These are phyloP conservation scores for Penicillium rolfsii DNA, from an alignment of 2,329 filamentous ascomycete genomes.

Conservation along the genomic window DNA sequence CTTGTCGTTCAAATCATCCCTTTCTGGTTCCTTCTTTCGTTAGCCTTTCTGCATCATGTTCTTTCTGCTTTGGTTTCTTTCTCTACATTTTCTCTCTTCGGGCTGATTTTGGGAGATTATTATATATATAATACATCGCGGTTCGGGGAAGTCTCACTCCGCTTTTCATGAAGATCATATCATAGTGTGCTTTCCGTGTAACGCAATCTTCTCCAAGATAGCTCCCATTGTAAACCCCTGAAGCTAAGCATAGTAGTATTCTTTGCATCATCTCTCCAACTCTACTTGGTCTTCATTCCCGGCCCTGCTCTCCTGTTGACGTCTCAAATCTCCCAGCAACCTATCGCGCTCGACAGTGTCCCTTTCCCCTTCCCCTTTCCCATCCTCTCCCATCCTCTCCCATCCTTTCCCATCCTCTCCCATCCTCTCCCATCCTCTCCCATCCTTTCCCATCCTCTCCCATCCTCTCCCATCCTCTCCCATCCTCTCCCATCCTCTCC, in stretches of 20 bases:
- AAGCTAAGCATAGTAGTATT: too few relatives aligned
- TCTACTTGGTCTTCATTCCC: too few relatives aligned
- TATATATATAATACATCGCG: constrained; percentile 11
- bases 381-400: too few relatives aligned
- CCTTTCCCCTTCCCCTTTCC: not conserved
- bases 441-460: too few relatives aligned
- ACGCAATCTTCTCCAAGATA: not conserved
- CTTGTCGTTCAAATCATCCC: not conserved
- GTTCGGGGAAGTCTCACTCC: constrained; percentile 1
- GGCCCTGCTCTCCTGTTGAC: too few relatives aligned
- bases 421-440: too few relatives aligned
- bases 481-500: too few relatives aligned
- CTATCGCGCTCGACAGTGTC: too few relatives aligned
- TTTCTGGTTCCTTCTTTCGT: constrained; percentile 6
- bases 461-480: too few relatives aligned
- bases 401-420: too few relatives aligned
- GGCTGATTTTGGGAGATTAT: not conserved
- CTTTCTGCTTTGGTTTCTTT: not conserved
- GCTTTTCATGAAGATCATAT: not conserved
- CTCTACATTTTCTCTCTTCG: not conserved
- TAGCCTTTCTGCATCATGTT: constrained; percentile 7
- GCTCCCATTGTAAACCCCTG: not conserved
- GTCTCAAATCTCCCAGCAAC: too few relatives aligned
- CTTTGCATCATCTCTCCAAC: too few relatives aligned
- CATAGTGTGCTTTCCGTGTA: not conserved